Evolutionary conservation across 345 rosid species (phyloP).

Genomic region (Arabidopsis thaliana): TAIR10.1 NC_003075.7:715001-715500

Average conservation of each 20-base stretch:
- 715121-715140: constrained; percentile 15
- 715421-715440: not conserved
- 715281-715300: not conserved
- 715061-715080: constrained; percentile 17
- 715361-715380: too few species aligned
- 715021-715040: constrained; percentile 45
- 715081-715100: constrained; percentile 33
- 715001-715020: constrained; percentile 45
- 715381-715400: too few species aligned
- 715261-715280: not conserved
- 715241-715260: not conserved
- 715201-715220: not conserved
- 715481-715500: not conserved
- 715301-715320: not conserved
- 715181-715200: not conserved
- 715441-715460: not conserved
- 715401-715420: too few species aligned
- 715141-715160: constrained; percentile 11
- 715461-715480: not conserved
- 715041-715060: constrained; percentile 46
- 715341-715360: not conserved
- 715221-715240: not conserved
- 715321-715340: not conserved
- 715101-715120: constrained; percentile 18
- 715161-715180: not conserved